These are phyloP conservation scores for Beta macrorhiza DNA, from an alignment of 179 eudicot genomes.

Conservation along the genomic window DNA sequence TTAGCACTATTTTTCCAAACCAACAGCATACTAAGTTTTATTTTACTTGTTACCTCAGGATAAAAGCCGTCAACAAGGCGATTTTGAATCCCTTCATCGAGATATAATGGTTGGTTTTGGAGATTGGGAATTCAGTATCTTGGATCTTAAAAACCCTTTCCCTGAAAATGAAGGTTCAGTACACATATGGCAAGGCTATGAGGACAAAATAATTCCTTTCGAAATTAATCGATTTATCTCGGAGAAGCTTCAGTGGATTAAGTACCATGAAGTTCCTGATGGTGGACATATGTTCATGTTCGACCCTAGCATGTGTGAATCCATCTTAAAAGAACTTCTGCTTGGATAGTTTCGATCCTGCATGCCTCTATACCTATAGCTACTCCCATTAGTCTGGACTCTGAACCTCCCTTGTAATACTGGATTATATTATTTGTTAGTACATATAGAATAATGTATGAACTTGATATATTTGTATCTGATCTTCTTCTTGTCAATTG, in stretches of 20 bases:
- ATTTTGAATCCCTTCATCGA: constrained; percentile 44
- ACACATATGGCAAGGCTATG: constrained; percentile 58
- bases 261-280: constrained; percentile 56
- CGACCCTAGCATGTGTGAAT: constrained; percentile 36
- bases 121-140: constrained; percentile 47
- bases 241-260: constrained; percentile 48
- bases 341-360: constrained; percentile 26
- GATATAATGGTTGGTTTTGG: constrained; percentile 44
- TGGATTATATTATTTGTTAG: not conserved
- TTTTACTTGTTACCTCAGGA: constrained; percentile 32
- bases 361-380: not conserved
- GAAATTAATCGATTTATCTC: constrained; percentile 41
- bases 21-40: not conserved
- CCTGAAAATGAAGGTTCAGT: constrained; percentile 40
- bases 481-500: not conserved
- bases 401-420: not conserved
- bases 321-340: constrained; percentile 40
- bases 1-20: no score
- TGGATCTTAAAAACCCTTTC: constrained; percentile 40
- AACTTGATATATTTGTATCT: not conserved
- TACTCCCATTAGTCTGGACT: constrained; percentile 3
- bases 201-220: constrained; percentile 52
- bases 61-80: constrained; percentile 44
- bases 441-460: not conserved
- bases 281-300: constrained; percentile 44